Evolutionary conservation across 2,329 filamentous ascomycete genomes (phyloP).

Genomic region (Trichoderma atrobrunneum): DNA sequence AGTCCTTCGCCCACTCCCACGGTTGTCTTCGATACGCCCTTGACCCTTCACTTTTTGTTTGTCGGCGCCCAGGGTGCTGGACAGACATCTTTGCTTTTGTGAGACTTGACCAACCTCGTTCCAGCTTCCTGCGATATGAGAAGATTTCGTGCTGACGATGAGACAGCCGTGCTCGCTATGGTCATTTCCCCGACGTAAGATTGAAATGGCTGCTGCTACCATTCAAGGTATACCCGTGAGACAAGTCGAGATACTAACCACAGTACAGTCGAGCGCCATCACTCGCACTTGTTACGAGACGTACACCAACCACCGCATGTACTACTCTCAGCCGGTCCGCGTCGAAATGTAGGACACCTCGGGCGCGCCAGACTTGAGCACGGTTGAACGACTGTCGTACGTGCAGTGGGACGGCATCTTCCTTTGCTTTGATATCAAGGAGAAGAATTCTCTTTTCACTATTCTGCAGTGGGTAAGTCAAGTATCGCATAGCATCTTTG

Average conservation of each 20-base stretch:
- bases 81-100: conserved; percentile 41
- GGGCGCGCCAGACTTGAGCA: conserved; percentile 37
- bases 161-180: conserved; percentile 37
- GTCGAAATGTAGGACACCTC: conserved; percentile 42
- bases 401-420: conserved; percentile 39
- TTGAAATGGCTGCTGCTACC: background rate
- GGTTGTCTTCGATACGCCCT: conserved; percentile 21
- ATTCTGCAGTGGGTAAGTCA: conserved; percentile 37
- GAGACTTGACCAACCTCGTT: background rate
- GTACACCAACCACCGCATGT: conserved; percentile 30
- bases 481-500: background rate
- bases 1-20: conserved; percentile 19
- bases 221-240: background rate
- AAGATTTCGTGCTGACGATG: background rate
- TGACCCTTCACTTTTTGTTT: conserved; percentile 37
- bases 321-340: conserved; percentile 27
- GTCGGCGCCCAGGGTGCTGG: conserved; percentile 34
- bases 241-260: background rate
- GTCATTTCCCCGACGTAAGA: conserved; percentile 39
- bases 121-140: background rate
- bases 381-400: conserved; percentile 34
- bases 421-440: conserved; percentile 39
- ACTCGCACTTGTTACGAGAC: conserved; percentile 36
- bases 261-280: conserved; percentile 32
- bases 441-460: conserved; percentile 33